Conservation (phyloP, 169 alveolate species). For the Plasmodium fragile region DNA sequence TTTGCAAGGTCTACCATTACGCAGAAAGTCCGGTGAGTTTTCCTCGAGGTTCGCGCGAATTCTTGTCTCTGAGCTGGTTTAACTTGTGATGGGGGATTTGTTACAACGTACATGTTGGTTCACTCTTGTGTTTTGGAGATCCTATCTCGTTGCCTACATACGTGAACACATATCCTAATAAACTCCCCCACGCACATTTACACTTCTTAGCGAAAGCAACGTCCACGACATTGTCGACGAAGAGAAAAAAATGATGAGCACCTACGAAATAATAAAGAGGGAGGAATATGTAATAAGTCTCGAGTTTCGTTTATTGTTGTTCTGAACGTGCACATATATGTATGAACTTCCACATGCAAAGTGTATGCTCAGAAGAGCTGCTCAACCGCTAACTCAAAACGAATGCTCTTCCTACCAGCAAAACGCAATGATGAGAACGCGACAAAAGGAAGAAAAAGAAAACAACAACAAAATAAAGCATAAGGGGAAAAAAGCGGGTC, state of each 20-base stretch:
- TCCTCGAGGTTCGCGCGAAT: background rate
- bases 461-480: constrained; percentile 10
- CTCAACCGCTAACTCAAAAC: background rate
- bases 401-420: constrained; percentile 1
- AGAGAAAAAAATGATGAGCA: constrained; percentile 40
- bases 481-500: constrained; percentile 16
- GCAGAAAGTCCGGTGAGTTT: constrained; percentile 69
- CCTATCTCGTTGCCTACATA: background rate
- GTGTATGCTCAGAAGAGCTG: background rate
- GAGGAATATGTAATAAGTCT: constrained; percentile 37
- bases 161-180: background rate
- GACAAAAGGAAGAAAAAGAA: constrained; percentile 33
- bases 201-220: constrained; percentile 53
- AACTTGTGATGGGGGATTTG: background rate
- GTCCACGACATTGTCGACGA: constrained; percentile 71
- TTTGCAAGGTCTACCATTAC: constrained; percentile 75
- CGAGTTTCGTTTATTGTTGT: background rate
- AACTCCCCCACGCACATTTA: background rate
- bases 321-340: background rate
- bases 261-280: constrained; percentile 49
- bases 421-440: constrained; percentile 21
- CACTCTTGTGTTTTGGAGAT: background rate
- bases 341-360: background rate
- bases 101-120: background rate
- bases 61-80: background rate